Evolutionary conservation across 2,329 filamentous ascomycete genomes (phyloP), one percentile per base, ranked within the genome.

Genomic region (Cryphonectria japonica): DNA sequence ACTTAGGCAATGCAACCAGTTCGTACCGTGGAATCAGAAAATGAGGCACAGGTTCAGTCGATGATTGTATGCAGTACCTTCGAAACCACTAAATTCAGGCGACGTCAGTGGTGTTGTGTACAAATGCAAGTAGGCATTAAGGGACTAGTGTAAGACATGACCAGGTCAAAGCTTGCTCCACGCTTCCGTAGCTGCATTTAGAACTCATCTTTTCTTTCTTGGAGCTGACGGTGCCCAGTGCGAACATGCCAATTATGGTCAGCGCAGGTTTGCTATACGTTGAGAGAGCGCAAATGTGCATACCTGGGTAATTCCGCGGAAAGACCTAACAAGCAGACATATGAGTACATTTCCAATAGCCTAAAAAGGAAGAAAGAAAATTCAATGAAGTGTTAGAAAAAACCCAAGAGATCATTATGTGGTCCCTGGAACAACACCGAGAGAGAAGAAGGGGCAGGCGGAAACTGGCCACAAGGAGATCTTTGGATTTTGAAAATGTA

Each of bases 381-480:
- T 14, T 3, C 41, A 29, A 19, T 32, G 19, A 3, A 41, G 7
- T 41, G 41, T 13, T 29, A 13, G n/a, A 22, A 29, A 3, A 62
- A 19, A 64, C 37, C 37, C 37, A 34, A 34, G n/a, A 43, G n/a
- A 3, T 16, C 37, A 41, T 43, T 29, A 26, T 29, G 34, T 43
- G 41, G 61, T 46, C 61, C 61, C 37, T 64, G 37, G 41, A n/a
- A 39, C 37, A 19, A 29, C 39, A 13, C 29, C 14, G 61, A n/a
- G 26, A 43, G n/a, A 16, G 63, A 50, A 65, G 26, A 65, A 65
- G 63, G 63, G 43, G 63, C 29, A 22, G 63, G 63, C 37, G 63
- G 63, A 37, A 65, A 46, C 43, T 46, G 61, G 3, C n/a, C 29
- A 29, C 26, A 52, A 52, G 63, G 43, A n/a, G 26, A 14, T 13